Evolutionary conservation across 1,284 basidiomycete genomes (phyloP), one percentile per base, ranked within the genome.

Genomic region (Kwoniella shivajii): DNA sequence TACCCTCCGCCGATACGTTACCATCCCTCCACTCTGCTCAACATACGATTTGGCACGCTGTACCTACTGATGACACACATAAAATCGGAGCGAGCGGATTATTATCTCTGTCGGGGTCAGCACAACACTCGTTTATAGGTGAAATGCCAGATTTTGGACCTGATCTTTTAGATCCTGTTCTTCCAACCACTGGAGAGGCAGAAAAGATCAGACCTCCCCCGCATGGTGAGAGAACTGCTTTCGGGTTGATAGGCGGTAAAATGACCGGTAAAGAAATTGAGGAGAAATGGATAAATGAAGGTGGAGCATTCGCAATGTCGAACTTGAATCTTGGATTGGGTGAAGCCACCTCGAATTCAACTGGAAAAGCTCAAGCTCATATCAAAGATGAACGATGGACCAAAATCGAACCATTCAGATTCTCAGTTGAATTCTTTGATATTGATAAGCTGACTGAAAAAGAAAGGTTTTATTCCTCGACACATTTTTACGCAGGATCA

Each of bases 341-440:
- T 18, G 49, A 30, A 22, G 38, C 29, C 29, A 36, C 14, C 22
- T 39, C 36, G 20, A 30, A 5, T n/a, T n/a, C 22, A 26, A 18
- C 41, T 13, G 27, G 10, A 43, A 24, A 26, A 9, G n/a, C 41
- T 0, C n/a, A 52, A 14, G 46, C 18, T 16, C 36, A 51, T 27
- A 27, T 22, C 0, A 52, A 57, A 24, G 64, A 67, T 36, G 62
- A 68, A 26, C 66, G 67, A 37, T 79, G 76, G 75, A 73, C 75
- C 5, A 69, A 68, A 30, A 68, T 73, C 31, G 78, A 91, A 47
- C 91, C 91, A 0, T 88, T 83, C 75, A 83, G 80, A 36, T 79
- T 95, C 70, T 85, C 85, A 5, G 89, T 92, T 46, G 92, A 96
- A 76, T 95, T 95, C 73, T 95, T 89, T 86, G 88, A 90, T 64